These are phyloP conservation scores for Rhizophagus clarus DNA, from an alignment of 192 early-diverging fungal species.

Conservation along the genomic window DNA sequence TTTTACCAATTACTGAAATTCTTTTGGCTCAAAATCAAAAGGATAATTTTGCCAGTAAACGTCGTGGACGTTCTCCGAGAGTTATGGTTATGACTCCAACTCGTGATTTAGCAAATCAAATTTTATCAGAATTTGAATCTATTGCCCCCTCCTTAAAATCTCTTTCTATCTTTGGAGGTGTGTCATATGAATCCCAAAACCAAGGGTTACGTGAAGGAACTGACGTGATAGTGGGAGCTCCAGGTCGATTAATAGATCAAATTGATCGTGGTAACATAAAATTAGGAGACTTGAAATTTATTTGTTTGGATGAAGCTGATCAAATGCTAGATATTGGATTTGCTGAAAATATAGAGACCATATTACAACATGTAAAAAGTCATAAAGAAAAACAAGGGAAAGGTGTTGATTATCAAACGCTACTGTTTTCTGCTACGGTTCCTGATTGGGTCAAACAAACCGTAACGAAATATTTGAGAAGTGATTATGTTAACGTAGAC, in stretches of 20 bases:
- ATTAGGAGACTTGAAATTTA: constrained; percentile 59
- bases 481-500: constrained; percentile 72
- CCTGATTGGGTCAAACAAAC: constrained; percentile 79
- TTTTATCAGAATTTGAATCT: constrained; percentile 74
- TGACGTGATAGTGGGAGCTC: constrained; percentile 82
- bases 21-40: constrained; percentile 44
- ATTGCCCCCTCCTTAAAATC: constrained; percentile 67
- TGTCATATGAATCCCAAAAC: constrained; percentile 84
- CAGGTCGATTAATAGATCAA: constrained; percentile 78
- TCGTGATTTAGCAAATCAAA: constrained; percentile 88
- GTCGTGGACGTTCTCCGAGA: constrained; percentile 52
- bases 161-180: constrained; percentile 87
- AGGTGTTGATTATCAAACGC: constrained; percentile 63
- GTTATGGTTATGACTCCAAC: constrained; percentile 75
- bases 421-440: constrained; percentile 87
- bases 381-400: constrained; percentile 65
- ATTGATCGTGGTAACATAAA: constrained; percentile 83
- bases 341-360: constrained; percentile 79
- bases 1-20: constrained; percentile 76
- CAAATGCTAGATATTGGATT: constrained; percentile 85
- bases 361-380: constrained; percentile 69
- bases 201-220: constrained; percentile 71
- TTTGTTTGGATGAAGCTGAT: constrained; percentile 84
- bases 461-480: constrained; percentile 59
- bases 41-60: constrained; percentile 9